These are phyloP conservation scores for Cnidoscolus chayamansa DNA, from an alignment of 441 rosid genomes.

Conservation along the genomic window DNA sequence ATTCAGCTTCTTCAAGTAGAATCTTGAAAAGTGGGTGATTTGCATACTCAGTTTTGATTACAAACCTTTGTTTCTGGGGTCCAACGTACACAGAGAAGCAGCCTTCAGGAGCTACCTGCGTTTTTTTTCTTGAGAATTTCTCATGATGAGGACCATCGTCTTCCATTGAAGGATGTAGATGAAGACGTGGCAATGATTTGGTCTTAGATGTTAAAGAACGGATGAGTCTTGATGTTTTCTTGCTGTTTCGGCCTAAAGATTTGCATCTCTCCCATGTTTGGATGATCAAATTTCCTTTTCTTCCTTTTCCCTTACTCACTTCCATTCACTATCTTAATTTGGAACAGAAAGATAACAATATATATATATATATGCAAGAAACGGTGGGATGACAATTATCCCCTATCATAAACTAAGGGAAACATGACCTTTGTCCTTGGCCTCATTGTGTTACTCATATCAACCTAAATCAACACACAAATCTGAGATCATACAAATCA, in stretches of 20 bases:
- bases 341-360: no score
- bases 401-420: slow-evolving; percentile 49
- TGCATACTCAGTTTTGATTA: slow-evolving; percentile 50
- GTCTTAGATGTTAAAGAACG: slow-evolving; percentile 31
- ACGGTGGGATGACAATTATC: slow-evolving; percentile 23
- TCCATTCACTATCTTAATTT: slow-evolving; percentile 18
- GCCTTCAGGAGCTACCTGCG: slow-evolving; percentile 52
- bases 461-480: no score
- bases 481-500: no score
- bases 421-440: slow-evolving; percentile 38
- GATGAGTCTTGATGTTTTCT: slow-evolving; percentile 1
- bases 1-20: slow-evolving; percentile 66
- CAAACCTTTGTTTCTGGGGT: slow-evolving; percentile 50
- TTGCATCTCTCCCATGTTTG: slow-evolving; percentile 64
- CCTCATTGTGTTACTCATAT: slow-evolving; percentile 49
- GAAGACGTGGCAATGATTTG: slow-evolving; percentile 39
- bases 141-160: not conserved
- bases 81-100: slow-evolving; percentile 73
- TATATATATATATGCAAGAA: no score
- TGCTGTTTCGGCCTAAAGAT: slow-evolving; percentile 37
- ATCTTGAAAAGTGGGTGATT: slow-evolving; percentile 64
- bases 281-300: slow-evolving; percentile 39
- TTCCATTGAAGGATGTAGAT: not conserved
- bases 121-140: slow-evolving; percentile 18
- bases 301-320: slow-evolving; percentile 22